A percentile compares a stretch with the other conserved stretches of the same genome.
Evolutionary conservation across 331 rosid species (phyloP).

Genomic region (Malus hybrid): DNA sequence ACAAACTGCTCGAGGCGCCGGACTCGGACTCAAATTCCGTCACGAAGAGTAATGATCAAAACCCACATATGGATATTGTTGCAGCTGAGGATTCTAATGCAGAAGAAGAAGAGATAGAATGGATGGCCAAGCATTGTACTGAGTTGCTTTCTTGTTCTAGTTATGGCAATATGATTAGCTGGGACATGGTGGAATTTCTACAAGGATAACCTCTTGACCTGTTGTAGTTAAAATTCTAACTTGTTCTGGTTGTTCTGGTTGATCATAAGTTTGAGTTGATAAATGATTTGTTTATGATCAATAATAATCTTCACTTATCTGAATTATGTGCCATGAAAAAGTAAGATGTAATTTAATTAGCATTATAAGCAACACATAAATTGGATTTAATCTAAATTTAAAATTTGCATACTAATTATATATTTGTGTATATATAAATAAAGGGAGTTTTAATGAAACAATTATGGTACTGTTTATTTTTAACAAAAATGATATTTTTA

Average conservation of each 20-base stretch:
- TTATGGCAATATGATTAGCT: not conserved
- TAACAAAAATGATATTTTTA: no score
- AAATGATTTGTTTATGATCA: not conserved
- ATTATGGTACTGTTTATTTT: no score
- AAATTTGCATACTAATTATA: not conserved
- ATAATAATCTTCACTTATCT: not conserved
- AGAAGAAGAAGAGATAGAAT: not conserved
- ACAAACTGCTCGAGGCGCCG: not conserved
- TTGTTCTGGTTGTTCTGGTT: not conserved
- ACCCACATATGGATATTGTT: not conserved
- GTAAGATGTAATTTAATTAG: not conserved
- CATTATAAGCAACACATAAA: no score
- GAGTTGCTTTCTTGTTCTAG: not conserved
- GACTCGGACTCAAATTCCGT: not conserved
- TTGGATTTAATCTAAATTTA: no score
- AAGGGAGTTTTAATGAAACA: no score
- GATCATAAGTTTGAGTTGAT: not conserved
- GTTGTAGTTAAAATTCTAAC: not conserved
- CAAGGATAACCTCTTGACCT: not conserved
- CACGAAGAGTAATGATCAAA: not conserved
- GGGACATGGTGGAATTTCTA: not conserved
- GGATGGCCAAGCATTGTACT: not conserved
- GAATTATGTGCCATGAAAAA: not conserved
- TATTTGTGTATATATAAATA: no score
- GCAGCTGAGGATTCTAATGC: not conserved